Evolutionary conservation across 176 grass and related monocot species (phyloP).

Genomic region (Poa pratensis): DNA sequence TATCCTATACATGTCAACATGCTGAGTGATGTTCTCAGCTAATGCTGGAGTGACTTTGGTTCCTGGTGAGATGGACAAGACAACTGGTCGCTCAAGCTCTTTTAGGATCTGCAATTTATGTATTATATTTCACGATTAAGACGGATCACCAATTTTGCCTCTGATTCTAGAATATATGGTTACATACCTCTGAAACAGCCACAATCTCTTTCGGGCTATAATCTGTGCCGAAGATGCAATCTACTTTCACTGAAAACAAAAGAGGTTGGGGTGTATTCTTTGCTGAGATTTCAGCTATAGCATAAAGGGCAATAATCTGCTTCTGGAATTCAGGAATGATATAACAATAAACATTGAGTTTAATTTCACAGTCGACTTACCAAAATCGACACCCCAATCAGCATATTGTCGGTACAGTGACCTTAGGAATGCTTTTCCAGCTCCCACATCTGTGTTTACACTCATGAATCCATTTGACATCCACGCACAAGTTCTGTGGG

Average conservation of each 20-base stretch:
- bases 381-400: slow-evolving; percentile 92
- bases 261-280: slow-evolving; percentile 7
- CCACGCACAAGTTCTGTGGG: slow-evolving; percentile 75
- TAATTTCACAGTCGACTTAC: neutral
- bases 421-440: slow-evolving; percentile 80
- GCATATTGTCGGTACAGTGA: slow-evolving; percentile 83
- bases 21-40: slow-evolving; percentile 60
- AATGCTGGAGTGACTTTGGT: slow-evolving; percentile 64
- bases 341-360: neutral
- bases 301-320: neutral
- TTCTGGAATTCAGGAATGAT: neutral
- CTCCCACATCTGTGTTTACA: slow-evolving; percentile 71
- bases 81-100: slow-evolving; percentile 70
- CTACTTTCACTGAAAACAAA: slow-evolving; percentile 69
- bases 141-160: neutral
- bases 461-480: slow-evolving; percentile 91
- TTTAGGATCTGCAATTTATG: slow-evolving; percentile 56
- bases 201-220: slow-evolving; percentile 81
- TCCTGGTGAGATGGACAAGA: slow-evolving; percentile 86
- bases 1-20: slow-evolving; percentile 87
- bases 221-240: slow-evolving; percentile 90
- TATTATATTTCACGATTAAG: slow-evolving; percentile 3
- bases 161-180: neutral
- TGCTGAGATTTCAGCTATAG: neutral
- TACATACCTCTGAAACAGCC: slow-evolving; percentile 70